A percentile compares a stretch with the other conserved stretches of the same genome.
phyloP scores from a whole-genome alignment of 1,284 basidiomycete species.

The Stereum hirsutum region DNA sequence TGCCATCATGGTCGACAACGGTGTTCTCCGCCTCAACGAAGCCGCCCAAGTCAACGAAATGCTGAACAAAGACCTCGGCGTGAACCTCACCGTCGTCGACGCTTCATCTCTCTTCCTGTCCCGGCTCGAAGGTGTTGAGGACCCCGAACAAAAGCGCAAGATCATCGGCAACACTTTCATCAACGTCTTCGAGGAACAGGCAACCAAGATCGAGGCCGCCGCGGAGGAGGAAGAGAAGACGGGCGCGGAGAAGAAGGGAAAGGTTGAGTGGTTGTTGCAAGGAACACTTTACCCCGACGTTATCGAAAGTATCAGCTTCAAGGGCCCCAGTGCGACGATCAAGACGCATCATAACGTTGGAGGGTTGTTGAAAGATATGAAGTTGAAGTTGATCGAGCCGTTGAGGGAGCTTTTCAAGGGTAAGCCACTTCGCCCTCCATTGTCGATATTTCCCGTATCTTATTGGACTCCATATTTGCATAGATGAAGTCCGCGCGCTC shows the following conservation, averaged over 20 bases:
- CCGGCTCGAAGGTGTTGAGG: conserved; percentile 86
- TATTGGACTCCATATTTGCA: neutral
- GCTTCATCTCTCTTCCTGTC: conserved; percentile 91
- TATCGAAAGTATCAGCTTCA: conserved; percentile 99
- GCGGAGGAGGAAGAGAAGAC: conserved; percentile 68
- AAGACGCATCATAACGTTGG: conserved; percentile 99
- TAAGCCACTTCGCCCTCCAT: conserved; percentile 22
- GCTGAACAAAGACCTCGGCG: conserved; percentile 90
- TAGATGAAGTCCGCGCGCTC: conserved; percentile 94
- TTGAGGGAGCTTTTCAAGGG: conserved; percentile 98
- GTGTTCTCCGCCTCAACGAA: conserved; percentile 90
- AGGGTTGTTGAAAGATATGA: conserved; percentile 95
- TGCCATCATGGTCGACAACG: conserved; percentile 99
- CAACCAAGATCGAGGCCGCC: conserved; percentile 81
- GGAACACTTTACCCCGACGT: conserved; percentile 99
- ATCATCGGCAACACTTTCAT: conserved; percentile 99
- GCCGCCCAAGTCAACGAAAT: conserved; percentile 92
- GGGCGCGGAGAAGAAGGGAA: conserved; percentile 70
- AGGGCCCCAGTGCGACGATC: conserved; percentile 97
- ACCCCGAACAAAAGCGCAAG: conserved; percentile 96
- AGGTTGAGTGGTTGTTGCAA: conserved; percentile 95
- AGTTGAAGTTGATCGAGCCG: conserved; percentile 97
- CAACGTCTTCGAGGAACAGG: conserved; percentile 93
- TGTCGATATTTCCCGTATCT: neutral
- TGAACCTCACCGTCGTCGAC: conserved; percentile 95